These are phyloP conservation scores for Cymbopogon citratus DNA, from an alignment of 176 grass and related monocot genomes.

Conservation along the genomic window DNA sequence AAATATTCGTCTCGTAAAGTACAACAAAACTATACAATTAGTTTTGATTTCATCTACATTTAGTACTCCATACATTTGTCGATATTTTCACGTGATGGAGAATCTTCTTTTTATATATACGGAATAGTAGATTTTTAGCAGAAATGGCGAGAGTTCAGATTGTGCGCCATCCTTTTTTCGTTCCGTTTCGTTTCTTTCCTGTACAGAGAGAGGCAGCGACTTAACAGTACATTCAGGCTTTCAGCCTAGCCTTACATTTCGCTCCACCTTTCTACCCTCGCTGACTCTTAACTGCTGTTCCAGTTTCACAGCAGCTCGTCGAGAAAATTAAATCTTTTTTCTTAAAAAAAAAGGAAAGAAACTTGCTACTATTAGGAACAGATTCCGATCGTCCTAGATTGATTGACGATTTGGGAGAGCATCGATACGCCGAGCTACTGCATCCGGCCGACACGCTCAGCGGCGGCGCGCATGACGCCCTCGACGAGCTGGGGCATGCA, in stretches of 20 bases:
- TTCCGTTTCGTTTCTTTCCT: neutral
- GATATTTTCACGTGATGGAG: too few species aligned
- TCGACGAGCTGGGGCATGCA: constrained; percentile 35
- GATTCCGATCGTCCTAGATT: neutral
- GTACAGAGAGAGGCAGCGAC: constrained; percentile 2
- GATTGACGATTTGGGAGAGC: neutral
- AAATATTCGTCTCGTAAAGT: too few species aligned
- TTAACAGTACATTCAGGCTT: neutral
- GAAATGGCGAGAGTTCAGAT: neutral
- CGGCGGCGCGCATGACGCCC: constrained; percentile 45
- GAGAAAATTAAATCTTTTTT: neutral
- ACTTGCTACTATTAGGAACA: neutral
- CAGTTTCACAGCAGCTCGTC: neutral
- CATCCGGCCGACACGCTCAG: constrained; percentile 32
- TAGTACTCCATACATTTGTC: too few species aligned
- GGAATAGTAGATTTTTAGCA: too few species aligned
- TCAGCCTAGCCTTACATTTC: neutral
- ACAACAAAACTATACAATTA: too few species aligned
- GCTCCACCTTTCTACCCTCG: neutral
- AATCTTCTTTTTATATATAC: too few species aligned
- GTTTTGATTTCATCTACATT: too few species aligned
- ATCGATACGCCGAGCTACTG: neutral
- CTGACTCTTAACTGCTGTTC: neutral
- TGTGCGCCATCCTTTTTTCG: neutral
- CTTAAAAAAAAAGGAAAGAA: neutral